Conservation (phyloP, 345 rosid species). For the Chamaenerion angustifolium region DNA sequence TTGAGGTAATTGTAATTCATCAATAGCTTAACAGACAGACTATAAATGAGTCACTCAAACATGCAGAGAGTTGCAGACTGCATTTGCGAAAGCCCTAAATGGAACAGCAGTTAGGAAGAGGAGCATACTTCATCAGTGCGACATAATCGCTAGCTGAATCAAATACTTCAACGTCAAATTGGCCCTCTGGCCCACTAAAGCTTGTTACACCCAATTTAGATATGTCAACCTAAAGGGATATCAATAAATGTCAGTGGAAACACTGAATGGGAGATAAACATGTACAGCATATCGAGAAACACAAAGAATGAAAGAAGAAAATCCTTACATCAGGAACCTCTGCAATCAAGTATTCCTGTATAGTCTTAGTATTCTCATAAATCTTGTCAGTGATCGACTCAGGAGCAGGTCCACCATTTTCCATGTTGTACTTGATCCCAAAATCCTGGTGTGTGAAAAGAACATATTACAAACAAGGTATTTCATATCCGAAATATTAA, state of each 20-base stretch:
- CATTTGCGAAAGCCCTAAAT: background rate
- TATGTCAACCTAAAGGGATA: slow-evolving; percentile 57
- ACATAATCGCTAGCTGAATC: slow-evolving; percentile 87
- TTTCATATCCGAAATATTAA: too few species aligned
- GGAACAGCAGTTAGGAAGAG: slow-evolving; percentile 1
- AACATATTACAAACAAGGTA: background rate
- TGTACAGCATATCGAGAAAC: background rate
- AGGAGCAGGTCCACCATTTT: slow-evolving; percentile 99
- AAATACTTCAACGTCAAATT: slow-evolving; percentile 89
- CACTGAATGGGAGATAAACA: background rate
- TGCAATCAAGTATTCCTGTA: slow-evolving; percentile 71
- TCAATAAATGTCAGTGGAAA: too few species aligned
- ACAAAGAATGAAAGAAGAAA: background rate
- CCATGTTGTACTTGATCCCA: slow-evolving; percentile 99
- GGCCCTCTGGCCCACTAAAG: slow-evolving; percentile 74
- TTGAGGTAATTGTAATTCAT: too few species aligned
- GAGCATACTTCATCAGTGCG: slow-evolving; percentile 76
- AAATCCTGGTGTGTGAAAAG: slow-evolving; percentile 46
- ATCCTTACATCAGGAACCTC: slow-evolving; percentile 58
- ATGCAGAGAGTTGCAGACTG: background rate
- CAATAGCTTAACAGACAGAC: background rate
- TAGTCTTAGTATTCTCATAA: slow-evolving; percentile 84
- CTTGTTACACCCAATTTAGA: slow-evolving; percentile 46
- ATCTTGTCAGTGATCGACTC: slow-evolving; percentile 92
- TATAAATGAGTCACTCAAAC: background rate